phyloP scores from a whole-genome alignment of 805 yeast genomes.

The Kuraishia molischiana region DNA sequence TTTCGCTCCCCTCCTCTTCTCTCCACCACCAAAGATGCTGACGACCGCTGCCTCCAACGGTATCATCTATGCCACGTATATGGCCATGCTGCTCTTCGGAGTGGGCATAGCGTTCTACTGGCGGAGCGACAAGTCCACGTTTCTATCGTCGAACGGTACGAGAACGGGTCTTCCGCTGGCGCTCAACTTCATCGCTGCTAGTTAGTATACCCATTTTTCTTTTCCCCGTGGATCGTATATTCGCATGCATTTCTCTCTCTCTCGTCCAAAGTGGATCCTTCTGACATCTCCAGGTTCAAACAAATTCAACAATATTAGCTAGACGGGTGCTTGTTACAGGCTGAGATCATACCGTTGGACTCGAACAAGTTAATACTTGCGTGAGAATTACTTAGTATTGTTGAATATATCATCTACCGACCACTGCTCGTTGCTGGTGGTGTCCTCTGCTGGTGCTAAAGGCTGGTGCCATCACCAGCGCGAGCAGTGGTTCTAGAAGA shows the following conservation, averaged over 20 bases:
- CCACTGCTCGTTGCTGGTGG: too few species aligned
- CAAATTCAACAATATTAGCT: slow-evolving; percentile 18
- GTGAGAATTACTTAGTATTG: slow-evolving; percentile 52
- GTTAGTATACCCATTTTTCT: slow-evolving; percentile 34
- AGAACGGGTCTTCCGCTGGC: slow-evolving; percentile 76
- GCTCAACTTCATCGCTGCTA: slow-evolving; percentile 83
- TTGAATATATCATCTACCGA: slow-evolving; percentile 13
- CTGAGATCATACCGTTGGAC: slow-evolving; percentile 73
- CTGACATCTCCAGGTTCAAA: neutral
- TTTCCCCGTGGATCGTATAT: neutral
- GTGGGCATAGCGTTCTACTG: slow-evolving; percentile 49
- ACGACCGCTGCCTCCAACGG: slow-evolving; percentile 36
- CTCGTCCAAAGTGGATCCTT: neutral
- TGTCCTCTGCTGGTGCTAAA: too few species aligned
- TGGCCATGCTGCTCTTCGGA: slow-evolving; percentile 43
- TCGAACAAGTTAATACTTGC: slow-evolving; percentile 80
- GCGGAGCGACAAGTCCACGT: slow-evolving; percentile 40
- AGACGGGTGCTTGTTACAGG: slow-evolving; percentile 41
- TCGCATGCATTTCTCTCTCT: neutral
- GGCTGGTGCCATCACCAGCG: too few species aligned
- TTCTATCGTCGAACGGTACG: slow-evolving; percentile 71
- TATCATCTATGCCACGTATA: slow-evolving; percentile 52
- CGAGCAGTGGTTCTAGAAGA: too few species aligned
- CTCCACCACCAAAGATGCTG: slow-evolving; percentile 18
- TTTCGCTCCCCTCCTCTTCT: neutral